Evolutionary conservation across 768 basidiomycete genomes (phyloP), one percentile per base, ranked within the genome.

Genomic region (Suillus paluster): DNA sequence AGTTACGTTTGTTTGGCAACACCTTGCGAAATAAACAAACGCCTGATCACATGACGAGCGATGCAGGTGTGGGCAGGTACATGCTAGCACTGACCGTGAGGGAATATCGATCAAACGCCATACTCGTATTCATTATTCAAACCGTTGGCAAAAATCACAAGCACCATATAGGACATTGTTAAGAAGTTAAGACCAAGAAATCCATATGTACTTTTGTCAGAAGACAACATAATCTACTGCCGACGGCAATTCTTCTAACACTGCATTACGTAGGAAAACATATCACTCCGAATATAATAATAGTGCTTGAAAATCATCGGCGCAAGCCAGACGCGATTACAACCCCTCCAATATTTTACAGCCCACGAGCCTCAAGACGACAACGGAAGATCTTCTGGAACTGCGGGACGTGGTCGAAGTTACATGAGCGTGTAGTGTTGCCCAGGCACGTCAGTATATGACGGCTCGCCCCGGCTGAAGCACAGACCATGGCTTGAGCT

Each of bases 371-470:
- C 39, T 69, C 71, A 14, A 73, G 68, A 41, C 64, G 63, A 27
- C 3, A 50, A 14, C 71, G 73, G 65, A 73, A 72, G 48, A 73
- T 65, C 62, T 70, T 72, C 54, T 72, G 71, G 65, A 72, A 74
- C 0, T 61, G 65, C 1, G 71, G 70, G 4, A 74, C 73, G 36
- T 73, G 71, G 57, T 74, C 73, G 42, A 70, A 67, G 63, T 73
- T 73, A n/a, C 73, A 73, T 74, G 15, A 73, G 64, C 1, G 71
- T 74, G 54, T 72, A 73, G 54, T 73, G 71, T 17, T 70, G 67
- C 21, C 71, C 71, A 0, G 71, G 71, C 4, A 73, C 71, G 15
- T 73, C 71, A 0, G 62, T 73, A 6, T 62, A 73, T 9, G 61
- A 12, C 3, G 71, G 61, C 59, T 74, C 67, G 36, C 50, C 14